phyloP scores from a whole-genome alignment of 495 filamentous ascomycete species.

The Hypoxylon trugodes region DNA sequence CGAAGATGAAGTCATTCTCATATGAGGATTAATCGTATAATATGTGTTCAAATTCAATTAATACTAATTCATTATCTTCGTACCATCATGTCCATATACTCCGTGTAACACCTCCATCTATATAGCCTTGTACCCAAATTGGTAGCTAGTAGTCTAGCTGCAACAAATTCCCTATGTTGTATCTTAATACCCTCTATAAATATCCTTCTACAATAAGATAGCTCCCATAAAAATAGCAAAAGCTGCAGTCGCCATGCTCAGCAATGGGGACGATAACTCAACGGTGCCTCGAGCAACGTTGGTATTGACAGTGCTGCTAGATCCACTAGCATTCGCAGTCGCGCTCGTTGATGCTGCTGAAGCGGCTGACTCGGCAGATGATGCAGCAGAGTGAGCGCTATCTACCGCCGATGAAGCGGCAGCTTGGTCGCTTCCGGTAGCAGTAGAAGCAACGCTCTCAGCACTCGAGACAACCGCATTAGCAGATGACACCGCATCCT shows the following conservation, averaged over 20 bases:
- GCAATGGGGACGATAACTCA: constrained; percentile 18
- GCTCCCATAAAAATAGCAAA: constrained; percentile 27
- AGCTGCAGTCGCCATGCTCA: constrained; percentile 20
- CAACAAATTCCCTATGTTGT: neutral
- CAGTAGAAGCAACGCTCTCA: constrained; percentile 34
- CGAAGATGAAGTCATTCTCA: neutral
- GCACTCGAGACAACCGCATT: constrained; percentile 26
- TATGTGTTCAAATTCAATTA: neutral
- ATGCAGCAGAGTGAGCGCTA: constrained; percentile 26
- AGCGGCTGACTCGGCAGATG: constrained; percentile 13
- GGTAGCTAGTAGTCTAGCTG: no score
- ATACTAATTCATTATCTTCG: constrained; percentile 8
- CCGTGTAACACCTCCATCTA: neutral
- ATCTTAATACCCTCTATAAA: neutral
- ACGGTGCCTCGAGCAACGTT: constrained; percentile 11
- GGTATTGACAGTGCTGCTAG: neutral
- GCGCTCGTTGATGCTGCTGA: constrained; percentile 4
- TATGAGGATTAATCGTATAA: neutral
- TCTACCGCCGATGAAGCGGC: constrained; percentile 26
- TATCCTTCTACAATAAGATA: constrained; percentile 13
- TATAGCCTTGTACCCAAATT: neutral
- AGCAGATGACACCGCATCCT: constrained; percentile 21
- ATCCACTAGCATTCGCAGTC: neutral
- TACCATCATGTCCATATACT: constrained; percentile 6
- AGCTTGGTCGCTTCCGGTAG: constrained; percentile 22